Percentiles rank a stretch among this genome's conserved stretches.
Evolutionary conservation across 164 flowering plant species (phyloP).

Genomic region (Liriodendron chinense): DNA sequence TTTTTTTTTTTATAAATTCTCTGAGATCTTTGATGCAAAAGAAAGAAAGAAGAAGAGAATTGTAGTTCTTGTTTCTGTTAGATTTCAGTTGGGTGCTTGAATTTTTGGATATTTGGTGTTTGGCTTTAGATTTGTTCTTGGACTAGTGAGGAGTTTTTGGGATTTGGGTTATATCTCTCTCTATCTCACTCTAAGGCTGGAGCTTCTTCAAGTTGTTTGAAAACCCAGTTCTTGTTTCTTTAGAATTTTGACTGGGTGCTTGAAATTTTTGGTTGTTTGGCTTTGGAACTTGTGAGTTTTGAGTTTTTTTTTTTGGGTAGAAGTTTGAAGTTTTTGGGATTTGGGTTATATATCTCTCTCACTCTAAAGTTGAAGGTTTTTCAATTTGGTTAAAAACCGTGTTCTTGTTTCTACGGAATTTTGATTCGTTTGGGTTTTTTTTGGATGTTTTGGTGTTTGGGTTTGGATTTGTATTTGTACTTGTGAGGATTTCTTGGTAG

Average conservation of each 20-base stretch:
- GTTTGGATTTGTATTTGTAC: neutral
- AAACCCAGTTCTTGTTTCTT: neutral
- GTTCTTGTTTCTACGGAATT: neutral
- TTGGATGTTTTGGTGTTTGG: too few species aligned
- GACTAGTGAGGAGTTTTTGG: neutral
- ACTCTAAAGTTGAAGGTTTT: neutral
- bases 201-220: neutral
- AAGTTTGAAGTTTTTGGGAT: neutral
- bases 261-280: neutral
- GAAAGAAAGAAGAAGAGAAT: neutral
- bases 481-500: neutral
- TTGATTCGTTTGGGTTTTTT: too few species aligned
- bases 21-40: neutral
- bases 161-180: neutral
- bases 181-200: neutral
- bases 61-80: constrained; percentile 15
- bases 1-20: neutral
- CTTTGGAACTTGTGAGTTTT: neutral
- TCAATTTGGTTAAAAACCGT: neutral
- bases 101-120: neutral
- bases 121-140: too few species aligned
- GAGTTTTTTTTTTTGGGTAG: neutral
- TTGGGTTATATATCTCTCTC: neutral
- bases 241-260: neutral
- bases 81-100: constrained; percentile 25